A percentile compares a stretch with the other conserved stretches of the same genome.
Conservation (phyloP, 768 basidiomycete species). For the Boletus vermiculosoides region DNA sequence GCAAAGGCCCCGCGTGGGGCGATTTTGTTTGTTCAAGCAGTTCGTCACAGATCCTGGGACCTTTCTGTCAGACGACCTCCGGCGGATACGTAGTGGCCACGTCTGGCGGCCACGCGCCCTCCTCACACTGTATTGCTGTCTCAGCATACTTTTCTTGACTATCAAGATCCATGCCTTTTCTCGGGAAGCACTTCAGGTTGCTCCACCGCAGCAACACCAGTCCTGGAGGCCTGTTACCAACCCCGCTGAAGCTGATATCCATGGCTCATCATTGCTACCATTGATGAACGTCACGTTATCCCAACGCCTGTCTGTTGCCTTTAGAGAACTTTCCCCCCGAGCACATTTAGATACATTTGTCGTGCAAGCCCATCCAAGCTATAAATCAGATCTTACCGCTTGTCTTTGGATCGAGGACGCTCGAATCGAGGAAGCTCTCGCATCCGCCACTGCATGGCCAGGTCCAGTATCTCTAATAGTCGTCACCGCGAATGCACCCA, state of each 20-base stretch:
- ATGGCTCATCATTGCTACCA: conserved; percentile 13
- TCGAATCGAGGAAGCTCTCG: conserved; percentile 33
- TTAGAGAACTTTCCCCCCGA: conserved; percentile 27
- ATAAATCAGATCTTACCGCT: conserved; percentile 36
- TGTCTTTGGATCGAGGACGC: conserved; percentile 49
- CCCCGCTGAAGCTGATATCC: background rate
- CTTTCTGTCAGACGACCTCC: conserved; percentile 28
- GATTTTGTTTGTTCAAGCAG: conserved; percentile 27
- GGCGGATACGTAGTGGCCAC: conserved; percentile 23
- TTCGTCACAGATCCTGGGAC: conserved; percentile 24
- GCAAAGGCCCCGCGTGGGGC: conserved; percentile 16
- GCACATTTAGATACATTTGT: conserved; percentile 39
- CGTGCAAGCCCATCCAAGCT: conserved; percentile 20
- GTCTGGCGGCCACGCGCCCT: conserved; percentile 33
- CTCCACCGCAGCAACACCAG: background rate
- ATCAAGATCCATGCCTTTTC: conserved; percentile 23
- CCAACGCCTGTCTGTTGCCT: conserved; percentile 38
- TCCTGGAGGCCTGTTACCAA: background rate
- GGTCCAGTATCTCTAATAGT: conserved; percentile 53
- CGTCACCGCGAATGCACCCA: conserved; percentile 36
- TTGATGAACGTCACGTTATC: conserved; percentile 29
- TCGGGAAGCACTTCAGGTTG: conserved; percentile 2
- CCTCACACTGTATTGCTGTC: conserved; percentile 39
- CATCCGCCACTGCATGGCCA: conserved; percentile 43
- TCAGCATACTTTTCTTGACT: conserved; percentile 42